Evolutionary conservation across 345 rosid species (phyloP), one percentile per base, ranked within the genome.

Genomic region (Salix caprea): DNA sequence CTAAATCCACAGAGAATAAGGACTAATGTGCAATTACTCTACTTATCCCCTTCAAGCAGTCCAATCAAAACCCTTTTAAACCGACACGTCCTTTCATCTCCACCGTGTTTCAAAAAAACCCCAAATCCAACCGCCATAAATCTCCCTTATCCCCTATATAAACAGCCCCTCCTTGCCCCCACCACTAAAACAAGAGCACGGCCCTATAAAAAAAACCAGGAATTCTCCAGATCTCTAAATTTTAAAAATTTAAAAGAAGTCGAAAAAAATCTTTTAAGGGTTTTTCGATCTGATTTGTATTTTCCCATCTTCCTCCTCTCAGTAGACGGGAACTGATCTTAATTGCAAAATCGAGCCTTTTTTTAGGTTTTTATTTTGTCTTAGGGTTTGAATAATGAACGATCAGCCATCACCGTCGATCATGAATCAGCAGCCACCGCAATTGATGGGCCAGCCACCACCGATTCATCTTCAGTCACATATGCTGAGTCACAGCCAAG

Each of bases 361-460:
- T 21, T 10, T 21, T 23, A 7, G 24, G 21, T 13, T 21, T 37
- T 19, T 19, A 19, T 3, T 16, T 60, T 10, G 36, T 5, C 1
- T 67, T 66, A 54, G 79, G 74, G 76, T 44, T 58, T 70, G 13
- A 39, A 54, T 48, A 66, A 90, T 90, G 97, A 90, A 89, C 86
- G 94, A 86, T 80, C 87, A 83, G 73, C 76, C 86, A 9, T 88
- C 64, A 24, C 28, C 28, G 64, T n/a, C 73, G 85, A 79, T 86
- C 79, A 85, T 80, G 89, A 79, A 52, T 67, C 74, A 56, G 71
- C 67, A 46, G 36, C 90, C 83, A 40, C 86, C 75, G 67, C 87
- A 79, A 77, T 82, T 87, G 87, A 52, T 88, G 80, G 79, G 74
- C n/a, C 89, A 85, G 56, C 81, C 82, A 28, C 87, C 68, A 21